A percentile compares a stretch with the other conserved stretches of the same genome.
Conservation (phyloP, 495 filamentous ascomycete genomes). For the Aspergillus cavernicola region DNA sequence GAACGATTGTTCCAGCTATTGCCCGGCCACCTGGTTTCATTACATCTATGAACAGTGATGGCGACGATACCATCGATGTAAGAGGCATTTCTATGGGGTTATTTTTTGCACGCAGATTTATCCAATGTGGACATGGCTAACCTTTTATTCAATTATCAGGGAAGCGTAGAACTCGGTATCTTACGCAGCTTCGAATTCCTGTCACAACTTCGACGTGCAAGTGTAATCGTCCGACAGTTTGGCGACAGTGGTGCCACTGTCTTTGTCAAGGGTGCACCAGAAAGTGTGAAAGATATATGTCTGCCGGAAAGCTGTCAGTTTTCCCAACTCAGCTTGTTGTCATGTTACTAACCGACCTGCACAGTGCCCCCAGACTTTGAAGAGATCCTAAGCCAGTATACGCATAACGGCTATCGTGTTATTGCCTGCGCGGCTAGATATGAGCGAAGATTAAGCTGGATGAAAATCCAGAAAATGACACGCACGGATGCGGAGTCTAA, state of each 20-base stretch:
- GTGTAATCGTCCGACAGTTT: conserved; percentile 85
- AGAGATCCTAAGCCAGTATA: conserved; percentile 81
- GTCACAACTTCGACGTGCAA: conserved; percentile 90
- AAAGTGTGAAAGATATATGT: conserved; percentile 94
- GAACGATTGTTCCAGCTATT: conserved; percentile 71
- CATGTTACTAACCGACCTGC: neutral
- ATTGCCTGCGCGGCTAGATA: conserved; percentile 93
- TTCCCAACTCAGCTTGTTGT: conserved; percentile 9
- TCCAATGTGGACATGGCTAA: neutral
- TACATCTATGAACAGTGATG: conserved; percentile 1
- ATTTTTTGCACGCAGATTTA: too few species aligned
- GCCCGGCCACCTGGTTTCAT: conserved; percentile 65
- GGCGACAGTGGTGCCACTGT: conserved; percentile 73
- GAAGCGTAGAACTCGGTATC: conserved; percentile 73
- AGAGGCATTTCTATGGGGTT: conserved; percentile 3
- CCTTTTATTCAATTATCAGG: conserved; percentile 16
- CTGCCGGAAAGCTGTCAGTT: conserved; percentile 68
- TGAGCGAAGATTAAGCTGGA: conserved; percentile 81
- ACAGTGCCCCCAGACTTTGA: conserved; percentile 85
- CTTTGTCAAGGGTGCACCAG: conserved; percentile 95
- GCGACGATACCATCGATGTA: conserved; percentile 26
- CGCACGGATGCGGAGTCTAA: conserved; percentile 76
- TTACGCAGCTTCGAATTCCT: conserved; percentile 92
- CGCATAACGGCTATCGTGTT: conserved; percentile 93
- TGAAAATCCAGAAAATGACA: conserved; percentile 90